Evolutionary conservation across 306 rosid species (phyloP), one percentile per base, ranked within the genome.

Genomic region (Comarum palustre): DNA sequence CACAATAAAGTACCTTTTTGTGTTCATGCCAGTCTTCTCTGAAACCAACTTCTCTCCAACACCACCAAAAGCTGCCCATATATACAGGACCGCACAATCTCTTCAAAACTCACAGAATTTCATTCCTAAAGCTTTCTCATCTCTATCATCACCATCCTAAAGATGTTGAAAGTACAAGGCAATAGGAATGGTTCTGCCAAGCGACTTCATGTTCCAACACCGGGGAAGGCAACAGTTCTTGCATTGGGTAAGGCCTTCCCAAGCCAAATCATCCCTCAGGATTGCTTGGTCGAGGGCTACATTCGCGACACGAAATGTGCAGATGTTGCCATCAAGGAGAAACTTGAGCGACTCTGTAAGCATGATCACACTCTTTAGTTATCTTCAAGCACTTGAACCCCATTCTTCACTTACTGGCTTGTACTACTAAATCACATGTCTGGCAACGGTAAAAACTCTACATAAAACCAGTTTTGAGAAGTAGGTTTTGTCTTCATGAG

Each of bases 211-310:
- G 59, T 48, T 41, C 96, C 97, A 0, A 84, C 86, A 0, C 88
- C 82, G 0, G 93, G 97, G 34, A 90, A 81, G 85, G 97, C 99
- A 25, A 82, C 97, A 2, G 85, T 95, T 39, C 89, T 95, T 70
- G 99, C 97, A 2, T 45, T 95, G 34, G 99, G 99, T 22, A 95
- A 92, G 78, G 90, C 97, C 25, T 92, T 95, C 66, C 99, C 97
- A 0, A 81, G 90, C 78, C 99, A 95, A 78, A 74, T 92, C 59
- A 77, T 95, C 79, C 99, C 97, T 68, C 96, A 95, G 68, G 99
- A 95, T 4, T 92, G 96, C 84, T 88, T 95, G 83, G 97, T 88
- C 0, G 97, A 95, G 78, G 97, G 99, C 38, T 90, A 88, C 83
- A 88, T 95, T 15, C 88, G 97, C 0, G 96, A 95, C 77, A 95